Percentiles rank a stretch among this genome's conserved stretches.
phyloP scores from a whole-genome alignment of 129 eudicot species.

The Scalesia atractyloides region DNA sequence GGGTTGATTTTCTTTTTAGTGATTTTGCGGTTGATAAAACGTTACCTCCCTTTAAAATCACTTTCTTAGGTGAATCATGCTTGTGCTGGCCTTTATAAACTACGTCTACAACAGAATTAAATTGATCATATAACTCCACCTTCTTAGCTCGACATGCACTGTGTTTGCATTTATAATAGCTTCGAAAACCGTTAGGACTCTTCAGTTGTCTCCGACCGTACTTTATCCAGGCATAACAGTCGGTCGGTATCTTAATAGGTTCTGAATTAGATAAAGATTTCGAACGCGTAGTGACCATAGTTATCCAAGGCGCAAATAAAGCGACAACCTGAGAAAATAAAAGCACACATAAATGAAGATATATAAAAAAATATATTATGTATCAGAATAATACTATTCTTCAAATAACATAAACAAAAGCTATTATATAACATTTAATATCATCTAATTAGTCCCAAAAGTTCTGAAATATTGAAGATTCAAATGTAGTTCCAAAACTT shows the following conservation, averaged over 20 bases:
- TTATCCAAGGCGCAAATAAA: too few relatives aligned
- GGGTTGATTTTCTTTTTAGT: constrained; percentile 21
- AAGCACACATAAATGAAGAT: too few relatives aligned
- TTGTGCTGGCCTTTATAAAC: constrained; percentile 73
- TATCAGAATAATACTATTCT: too few relatives aligned
- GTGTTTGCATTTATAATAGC: constrained; percentile 73
- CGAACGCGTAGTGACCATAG: constrained; percentile 16
- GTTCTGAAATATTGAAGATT: too few relatives aligned
- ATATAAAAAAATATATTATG: too few relatives aligned
- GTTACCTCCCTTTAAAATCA: constrained; percentile 40
- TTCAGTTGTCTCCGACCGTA: constrained; percentile 82
- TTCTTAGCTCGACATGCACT: constrained; percentile 68
- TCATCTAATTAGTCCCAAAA: too few relatives aligned
- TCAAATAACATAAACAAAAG: too few relatives aligned
- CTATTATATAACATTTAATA: too few relatives aligned
- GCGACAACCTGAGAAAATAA: too few relatives aligned
- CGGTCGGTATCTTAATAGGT: constrained; percentile 41
- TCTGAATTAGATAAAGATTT: constrained; percentile 26
- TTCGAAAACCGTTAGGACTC: constrained; percentile 70
- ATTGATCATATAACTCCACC: constrained; percentile 57
- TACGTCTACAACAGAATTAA: constrained; percentile 41
- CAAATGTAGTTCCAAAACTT: too few relatives aligned
- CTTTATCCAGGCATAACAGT: constrained; percentile 74
- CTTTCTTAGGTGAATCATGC: constrained; percentile 70
- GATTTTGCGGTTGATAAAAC: constrained; percentile 36